A percentile compares a stretch with the other conserved stretches of the same genome.
These are phyloP conservation scores for Sporobolus alterniflorus DNA, from an alignment of 202 grass and related monocot species.

Conservation along the genomic window DNA sequence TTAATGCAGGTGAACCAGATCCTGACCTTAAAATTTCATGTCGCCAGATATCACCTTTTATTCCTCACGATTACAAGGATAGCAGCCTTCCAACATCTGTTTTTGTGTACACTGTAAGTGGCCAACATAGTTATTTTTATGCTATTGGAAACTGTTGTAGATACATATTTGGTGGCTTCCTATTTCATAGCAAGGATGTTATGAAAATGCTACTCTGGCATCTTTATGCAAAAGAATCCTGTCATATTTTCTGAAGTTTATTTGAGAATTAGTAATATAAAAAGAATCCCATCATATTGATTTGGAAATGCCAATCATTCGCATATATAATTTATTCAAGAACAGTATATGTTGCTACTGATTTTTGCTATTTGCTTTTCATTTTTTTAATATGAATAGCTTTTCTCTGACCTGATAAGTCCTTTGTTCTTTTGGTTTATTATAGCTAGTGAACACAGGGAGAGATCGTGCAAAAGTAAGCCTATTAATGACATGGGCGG, in stretches of 20 bases:
- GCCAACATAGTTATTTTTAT: background rate
- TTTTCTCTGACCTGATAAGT: constrained; percentile 11
- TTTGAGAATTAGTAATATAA: constrained; percentile 12
- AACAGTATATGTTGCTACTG: background rate
- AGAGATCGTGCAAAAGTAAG: constrained; percentile 99
- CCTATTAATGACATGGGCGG: constrained; percentile 96
- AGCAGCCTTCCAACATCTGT: constrained; percentile 97
- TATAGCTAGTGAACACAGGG: constrained; percentile 96
- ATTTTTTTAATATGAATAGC: constrained; percentile 11
- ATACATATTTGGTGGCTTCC: background rate
- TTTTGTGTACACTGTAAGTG: constrained; percentile 97
- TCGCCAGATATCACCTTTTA: constrained; percentile 99
- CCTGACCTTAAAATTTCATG: constrained; percentile 99
- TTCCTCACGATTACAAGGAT: constrained; percentile 96
- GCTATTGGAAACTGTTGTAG: constrained; percentile 18
- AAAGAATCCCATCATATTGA: background rate
- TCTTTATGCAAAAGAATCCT: constrained; percentile 11
- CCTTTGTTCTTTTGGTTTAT: constrained; percentile 16
- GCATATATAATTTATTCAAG: no score
- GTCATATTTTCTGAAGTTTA: background rate
- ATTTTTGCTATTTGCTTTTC: constrained; percentile 17
- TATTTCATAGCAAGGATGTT: constrained; percentile 15
- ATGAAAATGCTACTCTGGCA: background rate
- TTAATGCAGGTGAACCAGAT: constrained; percentile 88
- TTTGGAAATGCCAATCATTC: background rate